phyloP scores from a whole-genome alignment of 768 basidiomycete genomes.

The Exsudoporus frostii region DNA sequence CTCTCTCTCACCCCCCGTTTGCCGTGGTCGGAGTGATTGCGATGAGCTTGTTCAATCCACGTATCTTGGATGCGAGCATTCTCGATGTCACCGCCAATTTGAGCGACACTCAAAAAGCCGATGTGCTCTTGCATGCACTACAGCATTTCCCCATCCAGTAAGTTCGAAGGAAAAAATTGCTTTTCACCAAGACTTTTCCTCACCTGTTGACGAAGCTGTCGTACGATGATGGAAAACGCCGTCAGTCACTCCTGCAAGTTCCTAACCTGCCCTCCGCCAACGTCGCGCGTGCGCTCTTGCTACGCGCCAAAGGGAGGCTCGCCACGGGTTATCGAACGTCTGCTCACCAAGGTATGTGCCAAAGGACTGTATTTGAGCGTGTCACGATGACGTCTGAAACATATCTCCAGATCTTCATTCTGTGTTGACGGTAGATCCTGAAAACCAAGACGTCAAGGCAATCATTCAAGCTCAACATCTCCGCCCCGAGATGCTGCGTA shows the following conservation, averaged over 20 bases:
- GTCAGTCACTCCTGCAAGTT: conserved; percentile 68
- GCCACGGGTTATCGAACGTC: conserved; percentile 56
- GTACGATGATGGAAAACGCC: conserved; percentile 68
- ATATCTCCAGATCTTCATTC: conserved; percentile 56
- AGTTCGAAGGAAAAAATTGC: conserved; percentile 21
- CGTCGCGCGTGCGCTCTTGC: conserved; percentile 56
- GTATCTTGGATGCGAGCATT: conserved; percentile 73
- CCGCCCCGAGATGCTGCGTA: conserved; percentile 54
- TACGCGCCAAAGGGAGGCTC: conserved; percentile 67
- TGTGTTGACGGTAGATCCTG: conserved; percentile 60
- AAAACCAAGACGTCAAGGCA: conserved; percentile 64
- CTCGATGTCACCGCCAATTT: conserved; percentile 60
- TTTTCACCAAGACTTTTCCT: conserved; percentile 6
- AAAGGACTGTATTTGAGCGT: neutral
- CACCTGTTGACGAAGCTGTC: conserved; percentile 35
- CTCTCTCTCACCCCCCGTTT: neutral
- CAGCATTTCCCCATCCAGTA: conserved; percentile 74
- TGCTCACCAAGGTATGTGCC: conserved; percentile 56
- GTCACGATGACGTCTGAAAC: neutral
- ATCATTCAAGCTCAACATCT: conserved; percentile 52
- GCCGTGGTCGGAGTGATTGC: too few relatives aligned
- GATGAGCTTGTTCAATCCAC: conserved; percentile 74
- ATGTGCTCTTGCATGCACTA: conserved; percentile 76
- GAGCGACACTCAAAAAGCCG: conserved; percentile 63
- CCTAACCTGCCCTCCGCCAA: conserved; percentile 49